Evolutionary conservation across 1,284 basidiomycete genomes (phyloP).

Genomic region (Ustanciosporium gigantosporum): DNA sequence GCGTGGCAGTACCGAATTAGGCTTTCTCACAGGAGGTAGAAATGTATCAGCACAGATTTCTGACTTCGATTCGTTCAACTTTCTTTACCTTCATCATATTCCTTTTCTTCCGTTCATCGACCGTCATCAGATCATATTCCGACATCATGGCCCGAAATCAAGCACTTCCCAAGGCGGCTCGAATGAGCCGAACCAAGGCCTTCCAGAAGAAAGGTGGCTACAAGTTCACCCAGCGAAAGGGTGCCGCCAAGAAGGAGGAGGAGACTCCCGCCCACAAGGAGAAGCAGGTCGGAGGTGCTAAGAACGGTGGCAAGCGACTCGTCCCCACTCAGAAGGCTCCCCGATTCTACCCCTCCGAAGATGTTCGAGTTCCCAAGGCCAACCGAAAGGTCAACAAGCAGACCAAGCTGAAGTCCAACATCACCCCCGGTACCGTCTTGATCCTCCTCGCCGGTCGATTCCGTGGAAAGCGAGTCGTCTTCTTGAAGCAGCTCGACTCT

Average conservation of each 20-base stretch:
- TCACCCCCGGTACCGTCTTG: conserved; percentile 92
- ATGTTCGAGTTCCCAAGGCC: conserved; percentile 84
- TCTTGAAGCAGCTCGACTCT: conserved; percentile 92
- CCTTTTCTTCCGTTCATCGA: not conserved
- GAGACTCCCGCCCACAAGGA: conserved; percentile 69
- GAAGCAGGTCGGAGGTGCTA: conserved; percentile 82
- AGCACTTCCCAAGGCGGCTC: conserved; percentile 82
- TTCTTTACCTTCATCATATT: too few relatives aligned
- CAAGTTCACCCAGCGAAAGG: conserved; percentile 74
- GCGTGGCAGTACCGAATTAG: too few relatives aligned
- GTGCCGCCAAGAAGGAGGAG: conserved; percentile 69
- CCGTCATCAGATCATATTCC: conserved; percentile 17
- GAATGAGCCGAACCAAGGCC: conserved; percentile 67
- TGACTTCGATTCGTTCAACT: too few relatives aligned
- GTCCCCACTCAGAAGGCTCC: conserved; percentile 83
- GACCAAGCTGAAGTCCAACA: conserved; percentile 78
- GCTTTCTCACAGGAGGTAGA: too few relatives aligned
- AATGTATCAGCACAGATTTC: too few relatives aligned
- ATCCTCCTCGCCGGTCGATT: conserved; percentile 98
- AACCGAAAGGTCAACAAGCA: conserved; percentile 78
- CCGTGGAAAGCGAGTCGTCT: conserved; percentile 97
- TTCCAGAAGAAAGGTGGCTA: conserved; percentile 74
- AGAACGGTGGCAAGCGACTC: conserved; percentile 86
- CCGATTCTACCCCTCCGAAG: conserved; percentile 96
- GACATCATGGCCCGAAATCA: conserved; percentile 85